A percentile compares a stretch with the other conserved stretches of the same genome.
These are phyloP conservation scores for Dryas integrifolia DNA, from an alignment of 331 rosid species.

Conservation along the genomic window DNA sequence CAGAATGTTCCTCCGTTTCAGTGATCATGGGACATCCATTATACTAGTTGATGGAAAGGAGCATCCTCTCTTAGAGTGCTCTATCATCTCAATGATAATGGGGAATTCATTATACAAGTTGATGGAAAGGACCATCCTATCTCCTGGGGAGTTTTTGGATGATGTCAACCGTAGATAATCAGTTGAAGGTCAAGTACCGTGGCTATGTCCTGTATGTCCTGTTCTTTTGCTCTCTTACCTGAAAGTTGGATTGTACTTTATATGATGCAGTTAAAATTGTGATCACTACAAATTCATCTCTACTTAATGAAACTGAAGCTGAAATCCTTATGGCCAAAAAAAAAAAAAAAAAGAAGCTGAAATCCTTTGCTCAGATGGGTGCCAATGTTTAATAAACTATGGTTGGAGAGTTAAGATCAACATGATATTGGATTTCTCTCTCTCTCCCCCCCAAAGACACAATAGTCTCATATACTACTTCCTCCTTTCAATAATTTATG, in stretches of 20 bases:
- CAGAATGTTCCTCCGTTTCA: background rate
- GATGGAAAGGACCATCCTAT: background rate
- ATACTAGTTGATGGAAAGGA: background rate
- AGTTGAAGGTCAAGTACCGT: background rate
- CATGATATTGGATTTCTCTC: background rate
- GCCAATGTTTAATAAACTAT: too few species aligned
- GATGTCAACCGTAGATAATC: background rate
- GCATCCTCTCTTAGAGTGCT: background rate
- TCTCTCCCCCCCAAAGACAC: background rate
- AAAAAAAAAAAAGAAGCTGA: background rate
- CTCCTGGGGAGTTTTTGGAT: conserved; percentile 8
- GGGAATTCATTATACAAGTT: background rate
- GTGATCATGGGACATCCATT: background rate
- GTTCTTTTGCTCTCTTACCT: background rate
- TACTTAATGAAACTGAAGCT: background rate
- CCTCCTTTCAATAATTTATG: background rate
- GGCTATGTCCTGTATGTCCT: background rate
- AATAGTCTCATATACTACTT: background rate
- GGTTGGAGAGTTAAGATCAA: background rate
- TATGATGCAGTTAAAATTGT: background rate
- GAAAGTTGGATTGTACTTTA: background rate
- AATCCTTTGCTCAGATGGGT: background rate
- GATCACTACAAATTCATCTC: background rate
- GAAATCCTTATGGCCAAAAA: background rate
- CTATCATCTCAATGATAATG: background rate